Percentiles rank a stretch among this genome's conserved stretches.
These are phyloP conservation scores for Exidia glandulosa DNA, from an alignment of 768 basidiomycete species.

Conservation along the genomic window DNA sequence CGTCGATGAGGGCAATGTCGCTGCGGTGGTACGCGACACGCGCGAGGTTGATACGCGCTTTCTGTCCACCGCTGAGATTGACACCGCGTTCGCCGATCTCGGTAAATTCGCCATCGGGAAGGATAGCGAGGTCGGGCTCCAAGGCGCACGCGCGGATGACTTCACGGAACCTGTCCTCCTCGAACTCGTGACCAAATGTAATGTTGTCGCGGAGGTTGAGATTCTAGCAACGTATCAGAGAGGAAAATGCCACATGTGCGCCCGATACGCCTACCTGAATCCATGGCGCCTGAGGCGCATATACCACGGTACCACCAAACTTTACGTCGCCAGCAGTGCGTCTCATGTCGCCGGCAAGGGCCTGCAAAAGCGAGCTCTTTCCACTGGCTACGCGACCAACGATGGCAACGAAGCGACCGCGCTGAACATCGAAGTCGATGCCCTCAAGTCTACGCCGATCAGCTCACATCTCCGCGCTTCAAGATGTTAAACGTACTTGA, in stretches of 20 bases:
- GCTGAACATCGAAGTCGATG: conserved; percentile 25
- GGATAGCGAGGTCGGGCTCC: conserved; percentile 56
- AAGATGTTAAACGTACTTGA: conserved; percentile 34
- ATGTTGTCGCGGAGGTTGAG: conserved; percentile 60
- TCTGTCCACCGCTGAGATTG: conserved; percentile 58
- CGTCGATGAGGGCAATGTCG: conserved; percentile 70
- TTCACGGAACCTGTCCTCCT: conserved; percentile 48
- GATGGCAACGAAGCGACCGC: conserved; percentile 55
- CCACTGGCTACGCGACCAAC: conserved; percentile 50
- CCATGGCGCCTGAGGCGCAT: conserved; percentile 55
- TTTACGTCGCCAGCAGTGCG: conserved; percentile 44
- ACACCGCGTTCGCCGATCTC: conserved; percentile 74
- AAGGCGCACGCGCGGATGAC: conserved; percentile 58
- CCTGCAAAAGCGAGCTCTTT: conserved; percentile 39
- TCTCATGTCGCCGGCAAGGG: conserved; percentile 55
- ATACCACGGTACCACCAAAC: conserved; percentile 45
- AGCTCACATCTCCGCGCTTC: neutral
- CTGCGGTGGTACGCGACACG: conserved; percentile 64
- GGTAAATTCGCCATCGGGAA: conserved; percentile 58
- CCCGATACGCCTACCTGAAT: conserved; percentile 40
- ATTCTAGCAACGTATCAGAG: neutral
- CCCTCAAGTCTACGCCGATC: conserved; percentile 12
- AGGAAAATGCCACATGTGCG: neutral
- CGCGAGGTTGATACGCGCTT: conserved; percentile 64
- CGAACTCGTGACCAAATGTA: conserved; percentile 54